Percentiles rank a stretch among this genome's conserved stretches.
Conservation (phyloP, 768 basidiomycete genomes). For the Tephrocybe sp. region DNA sequence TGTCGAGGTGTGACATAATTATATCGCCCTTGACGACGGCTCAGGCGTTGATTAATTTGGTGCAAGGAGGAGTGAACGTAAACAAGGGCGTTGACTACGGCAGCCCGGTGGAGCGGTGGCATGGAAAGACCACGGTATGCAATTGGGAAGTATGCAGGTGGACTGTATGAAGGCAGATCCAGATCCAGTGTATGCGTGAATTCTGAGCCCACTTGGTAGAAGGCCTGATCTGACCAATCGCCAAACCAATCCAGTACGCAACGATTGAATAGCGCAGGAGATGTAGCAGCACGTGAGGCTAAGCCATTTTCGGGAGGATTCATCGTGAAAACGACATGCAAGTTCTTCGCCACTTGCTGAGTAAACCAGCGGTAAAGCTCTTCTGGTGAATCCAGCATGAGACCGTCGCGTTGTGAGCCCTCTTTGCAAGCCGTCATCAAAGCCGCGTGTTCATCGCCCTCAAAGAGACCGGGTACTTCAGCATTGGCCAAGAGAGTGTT, state of each 20-base stretch:
- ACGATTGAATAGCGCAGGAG: constrained; percentile 97
- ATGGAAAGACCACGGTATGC: constrained; percentile 81
- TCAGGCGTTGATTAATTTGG: constrained; percentile 85
- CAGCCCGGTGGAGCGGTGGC: constrained; percentile 89
- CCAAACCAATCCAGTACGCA: constrained; percentile 99
- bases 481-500: constrained; percentile 98
- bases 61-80: constrained; percentile 89
- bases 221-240: constrained; percentile 98
- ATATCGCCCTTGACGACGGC: constrained; percentile 91
- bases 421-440: constrained; percentile 99
- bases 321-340: constrained; percentile 99
- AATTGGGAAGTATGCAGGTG: constrained; percentile 84
- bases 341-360: constrained; percentile 94
- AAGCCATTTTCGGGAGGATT: constrained; percentile 96
- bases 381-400: constrained; percentile 98
- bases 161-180: constrained; percentile 78
- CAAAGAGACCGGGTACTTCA: constrained; percentile 99
- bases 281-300: constrained; percentile 94
- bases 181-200: constrained; percentile 94
- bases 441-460: constrained; percentile 98
- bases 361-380: constrained; percentile 99
- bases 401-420: constrained; percentile 96
- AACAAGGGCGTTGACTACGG: constrained; percentile 92
- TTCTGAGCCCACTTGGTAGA: constrained; percentile 97
- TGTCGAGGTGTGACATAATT: constrained; percentile 98